Evolutionary conservation across 2,329 filamentous ascomycete genomes (phyloP).

Genomic region (Ascochyta rabiei): DNA sequence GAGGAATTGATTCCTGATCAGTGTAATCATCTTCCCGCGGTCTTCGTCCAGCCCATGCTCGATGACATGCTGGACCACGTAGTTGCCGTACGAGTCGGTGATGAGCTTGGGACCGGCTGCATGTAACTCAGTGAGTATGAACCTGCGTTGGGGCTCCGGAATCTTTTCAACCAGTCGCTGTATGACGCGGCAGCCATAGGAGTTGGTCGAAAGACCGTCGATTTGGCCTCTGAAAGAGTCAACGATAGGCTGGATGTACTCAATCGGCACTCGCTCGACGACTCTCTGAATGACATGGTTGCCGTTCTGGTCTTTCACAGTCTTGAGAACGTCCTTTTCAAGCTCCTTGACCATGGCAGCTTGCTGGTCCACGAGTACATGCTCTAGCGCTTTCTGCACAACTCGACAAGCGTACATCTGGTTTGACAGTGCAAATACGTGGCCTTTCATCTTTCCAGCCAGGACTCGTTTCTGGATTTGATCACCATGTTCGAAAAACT

Average conservation of each 20-base stretch:
- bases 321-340: slow-evolving; percentile 73
- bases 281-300: slow-evolving; percentile 98
- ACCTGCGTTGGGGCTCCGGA: slow-evolving; percentile 70
- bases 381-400: slow-evolving; percentile 93
- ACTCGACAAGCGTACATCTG: slow-evolving; percentile 96
- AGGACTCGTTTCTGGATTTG: slow-evolving; percentile 90
- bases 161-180: slow-evolving; percentile 90
- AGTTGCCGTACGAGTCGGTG: slow-evolving; percentile 90
- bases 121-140: slow-evolving; percentile 80
- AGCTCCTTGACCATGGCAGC: slow-evolving; percentile 82
- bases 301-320: slow-evolving; percentile 86
- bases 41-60: slow-evolving; percentile 76
- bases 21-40: slow-evolving; percentile 71
- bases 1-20: slow-evolving; percentile 75
- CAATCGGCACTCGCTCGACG: slow-evolving; percentile 77
- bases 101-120: slow-evolving; percentile 74
- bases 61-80: slow-evolving; percentile 93
- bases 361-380: slow-evolving; percentile 92
- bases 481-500: slow-evolving; percentile 94
- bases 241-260: slow-evolving; percentile 85
- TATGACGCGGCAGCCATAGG: slow-evolving; percentile 90
- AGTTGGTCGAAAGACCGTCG: slow-evolving; percentile 74
- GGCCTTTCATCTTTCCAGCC: slow-evolving; percentile 84
- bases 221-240: slow-evolving; percentile 79
- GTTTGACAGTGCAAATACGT: slow-evolving; percentile 77